These are phyloP conservation scores for Hypocreales sp. DNA, from an alignment of 2,329 filamentous ascomycete genomes.

Conservation along the genomic window DNA sequence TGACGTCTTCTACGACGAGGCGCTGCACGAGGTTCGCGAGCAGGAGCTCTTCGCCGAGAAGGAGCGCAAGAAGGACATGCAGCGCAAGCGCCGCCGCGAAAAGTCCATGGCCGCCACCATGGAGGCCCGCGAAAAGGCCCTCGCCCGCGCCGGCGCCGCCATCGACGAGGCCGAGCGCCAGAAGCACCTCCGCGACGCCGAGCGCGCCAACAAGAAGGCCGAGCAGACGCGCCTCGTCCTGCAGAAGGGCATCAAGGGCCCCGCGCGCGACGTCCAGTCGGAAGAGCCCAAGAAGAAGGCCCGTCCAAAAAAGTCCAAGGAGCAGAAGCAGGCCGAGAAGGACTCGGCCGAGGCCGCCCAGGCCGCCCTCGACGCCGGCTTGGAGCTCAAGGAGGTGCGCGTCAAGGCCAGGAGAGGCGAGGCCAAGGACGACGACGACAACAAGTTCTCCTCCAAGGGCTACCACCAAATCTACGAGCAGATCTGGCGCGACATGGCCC, in stretches of 20 bases:
- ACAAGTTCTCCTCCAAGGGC: constrained; percentile 70
- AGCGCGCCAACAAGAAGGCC: constrained; percentile 84
- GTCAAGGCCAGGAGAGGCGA: constrained; percentile 48
- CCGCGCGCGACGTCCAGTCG: constrained; percentile 48
- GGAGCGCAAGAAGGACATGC: constrained; percentile 99
- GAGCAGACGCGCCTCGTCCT: constrained; percentile 78
- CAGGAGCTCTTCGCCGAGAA: constrained; percentile 90
- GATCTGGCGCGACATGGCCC: constrained; percentile 88
- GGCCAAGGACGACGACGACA: constrained; percentile 32
- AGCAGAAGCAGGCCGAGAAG: constrained; percentile 70
- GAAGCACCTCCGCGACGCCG: constrained; percentile 70
- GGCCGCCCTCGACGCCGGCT: constrained; percentile 64
- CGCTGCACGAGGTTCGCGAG: constrained; percentile 73
- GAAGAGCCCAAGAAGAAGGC: constrained; percentile 42
- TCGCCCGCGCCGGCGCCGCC: constrained; percentile 62
- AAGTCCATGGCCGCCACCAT: constrained; percentile 91
- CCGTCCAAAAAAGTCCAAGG: constrained; percentile 80
- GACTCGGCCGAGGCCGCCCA: constrained; percentile 77
- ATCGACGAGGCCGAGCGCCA: constrained; percentile 70
- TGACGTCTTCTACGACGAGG: constrained; percentile 61
- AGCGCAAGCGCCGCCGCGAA: constrained; percentile 86
- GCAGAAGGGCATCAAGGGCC: constrained; percentile 74
- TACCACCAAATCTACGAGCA: constrained; percentile 97
- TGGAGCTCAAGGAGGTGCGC: constrained; percentile 50
- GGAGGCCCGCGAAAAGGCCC: constrained; percentile 73